Base-by-base conservation (phyloP, 2,329 filamentous ascomycete species). In the Ophiostoma australiae region DNA sequence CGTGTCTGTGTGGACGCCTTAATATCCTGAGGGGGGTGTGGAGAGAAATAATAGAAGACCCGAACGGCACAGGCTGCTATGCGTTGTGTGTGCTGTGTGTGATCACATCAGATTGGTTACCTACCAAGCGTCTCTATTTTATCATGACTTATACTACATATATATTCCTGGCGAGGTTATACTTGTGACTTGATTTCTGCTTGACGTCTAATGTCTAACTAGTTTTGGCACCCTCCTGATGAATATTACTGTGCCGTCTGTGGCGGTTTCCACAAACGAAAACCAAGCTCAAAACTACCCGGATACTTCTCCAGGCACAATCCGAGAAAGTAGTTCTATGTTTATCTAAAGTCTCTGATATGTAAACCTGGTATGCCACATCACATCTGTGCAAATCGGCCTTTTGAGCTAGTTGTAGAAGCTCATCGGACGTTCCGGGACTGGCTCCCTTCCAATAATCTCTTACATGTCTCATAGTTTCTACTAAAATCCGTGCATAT, bases 21-120 rank as follows among this genome's bases (percentile, higher is more conserved):
- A 66, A 23, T 58, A 66, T 70, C 27, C 35, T 48, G 15, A 66
- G 55, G 71, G 68, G 71, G 70, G 71, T 70, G 71, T 72, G 71
- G 71, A 58, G 71, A 70, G 63, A 20, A 4, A 5, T 3, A 37
- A 35, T 20, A 20, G 17, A 20, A 20, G 10, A 17, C 4, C n/a
- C 52, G 13, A 58, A 48, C 13, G 15, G 11, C 6, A 63, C 27
- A 27, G 58, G 27, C 10, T 33, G 6, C 5, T 33, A 27, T 31
- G 58, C 17, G n/a, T 23, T 20, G 4, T 52, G 8, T 10, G 37
- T 10, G 37, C 11, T 39, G 37, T 23, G n/a, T 23, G n/a, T 23
- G 48, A 55, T 8, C 2, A 15, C 4, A 58, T 27, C 3, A 27
- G 23, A 27, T 5, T 55, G 48, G n/a, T 1, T 27, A 31, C 23